phyloP scores from a whole-genome alignment of 345 rosid genomes.

The Rhizophora apiculata region DNA sequence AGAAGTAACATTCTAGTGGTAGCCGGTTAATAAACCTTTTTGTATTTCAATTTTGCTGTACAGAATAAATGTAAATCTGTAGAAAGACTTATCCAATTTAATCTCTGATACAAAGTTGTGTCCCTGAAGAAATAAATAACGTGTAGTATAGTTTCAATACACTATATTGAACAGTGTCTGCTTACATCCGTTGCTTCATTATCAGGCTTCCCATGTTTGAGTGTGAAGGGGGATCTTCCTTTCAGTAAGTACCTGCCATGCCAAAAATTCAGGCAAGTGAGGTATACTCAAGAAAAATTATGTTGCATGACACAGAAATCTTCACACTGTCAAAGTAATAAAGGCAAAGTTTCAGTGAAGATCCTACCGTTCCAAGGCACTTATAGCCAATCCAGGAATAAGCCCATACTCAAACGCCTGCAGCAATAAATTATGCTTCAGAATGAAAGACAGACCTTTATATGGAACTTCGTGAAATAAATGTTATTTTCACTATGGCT shows the following conservation, averaged over 20 bases:
- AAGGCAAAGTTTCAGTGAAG: slow-evolving; percentile 6
- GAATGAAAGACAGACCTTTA: slow-evolving; percentile 12
- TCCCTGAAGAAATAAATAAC: slow-evolving; percentile 3
- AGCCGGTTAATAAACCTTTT: not conserved
- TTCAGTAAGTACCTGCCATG: slow-evolving; percentile 64
- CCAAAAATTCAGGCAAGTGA: slow-evolving; percentile 13
- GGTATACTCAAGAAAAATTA: slow-evolving; percentile 2
- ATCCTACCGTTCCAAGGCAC: slow-evolving; percentile 81
- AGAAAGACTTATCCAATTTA: not conserved
- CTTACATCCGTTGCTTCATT: slow-evolving; percentile 84
- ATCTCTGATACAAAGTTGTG: not conserved
- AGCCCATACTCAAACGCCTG: slow-evolving; percentile 90
- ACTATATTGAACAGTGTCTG: slow-evolving; percentile 5
- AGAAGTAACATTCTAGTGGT: not conserved
- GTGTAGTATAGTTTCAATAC: not conserved
- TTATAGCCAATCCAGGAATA: slow-evolving; percentile 75
- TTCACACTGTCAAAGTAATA: not conserved
- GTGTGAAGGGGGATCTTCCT: slow-evolving; percentile 71
- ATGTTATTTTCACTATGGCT: not conserved
- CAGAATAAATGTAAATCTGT: not conserved
- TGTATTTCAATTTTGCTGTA: not conserved
- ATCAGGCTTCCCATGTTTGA: slow-evolving; percentile 90
- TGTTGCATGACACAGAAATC: not conserved
- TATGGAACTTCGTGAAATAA: not conserved
- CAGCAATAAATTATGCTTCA: slow-evolving; percentile 19